A percentile compares a stretch with the other conserved stretches of the same genome.
Evolutionary conservation across 2,329 filamentous ascomycete species (phyloP).

Genomic region (Paraconiothyrium brasiliense): DNA sequence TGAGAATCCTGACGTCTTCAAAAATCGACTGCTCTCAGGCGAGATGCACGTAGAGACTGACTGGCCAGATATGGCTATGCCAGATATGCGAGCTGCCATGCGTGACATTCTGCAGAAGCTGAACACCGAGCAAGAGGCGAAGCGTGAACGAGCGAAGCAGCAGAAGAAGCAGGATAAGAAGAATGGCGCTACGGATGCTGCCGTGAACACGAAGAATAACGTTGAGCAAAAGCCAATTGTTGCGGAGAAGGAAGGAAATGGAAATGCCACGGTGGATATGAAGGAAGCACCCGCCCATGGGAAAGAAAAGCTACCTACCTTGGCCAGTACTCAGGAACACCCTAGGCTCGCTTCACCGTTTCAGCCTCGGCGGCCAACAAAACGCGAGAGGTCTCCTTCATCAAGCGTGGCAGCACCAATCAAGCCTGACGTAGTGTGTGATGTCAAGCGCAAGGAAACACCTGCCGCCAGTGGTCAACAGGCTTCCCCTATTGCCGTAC

Average conservation of each 20-base stretch:
- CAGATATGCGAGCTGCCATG: slow-evolving; percentile 70
- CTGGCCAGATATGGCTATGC: slow-evolving; percentile 64
- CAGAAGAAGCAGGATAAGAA: slow-evolving; percentile 24
- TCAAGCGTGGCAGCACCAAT: background rate
- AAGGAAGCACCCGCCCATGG: background rate
- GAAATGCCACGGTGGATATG: background rate
- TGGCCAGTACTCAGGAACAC: background rate
- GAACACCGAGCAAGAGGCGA: slow-evolving; percentile 65
- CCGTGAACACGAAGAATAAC: background rate
- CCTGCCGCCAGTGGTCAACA: background rate
- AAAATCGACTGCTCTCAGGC: slow-evolving; percentile 70
- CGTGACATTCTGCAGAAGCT: slow-evolving; percentile 72
- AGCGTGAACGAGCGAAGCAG: slow-evolving; percentile 49
- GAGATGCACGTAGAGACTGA: slow-evolving; percentile 67
- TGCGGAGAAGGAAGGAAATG: background rate
- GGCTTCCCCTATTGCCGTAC: background rate
- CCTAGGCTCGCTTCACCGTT: slow-evolving; percentile 27
- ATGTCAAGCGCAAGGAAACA: background rate
- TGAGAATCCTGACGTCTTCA: slow-evolving; percentile 74
- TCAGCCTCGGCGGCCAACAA: background rate
- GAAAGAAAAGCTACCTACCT: background rate
- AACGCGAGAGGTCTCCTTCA: background rate
- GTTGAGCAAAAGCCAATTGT: background rate
- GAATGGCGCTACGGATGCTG: slow-evolving; percentile 13
- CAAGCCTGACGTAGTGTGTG: background rate